These are phyloP conservation scores for Suhomyces sp. DNA, from an alignment of 805 yeast species.

Conservation along the genomic window DNA sequence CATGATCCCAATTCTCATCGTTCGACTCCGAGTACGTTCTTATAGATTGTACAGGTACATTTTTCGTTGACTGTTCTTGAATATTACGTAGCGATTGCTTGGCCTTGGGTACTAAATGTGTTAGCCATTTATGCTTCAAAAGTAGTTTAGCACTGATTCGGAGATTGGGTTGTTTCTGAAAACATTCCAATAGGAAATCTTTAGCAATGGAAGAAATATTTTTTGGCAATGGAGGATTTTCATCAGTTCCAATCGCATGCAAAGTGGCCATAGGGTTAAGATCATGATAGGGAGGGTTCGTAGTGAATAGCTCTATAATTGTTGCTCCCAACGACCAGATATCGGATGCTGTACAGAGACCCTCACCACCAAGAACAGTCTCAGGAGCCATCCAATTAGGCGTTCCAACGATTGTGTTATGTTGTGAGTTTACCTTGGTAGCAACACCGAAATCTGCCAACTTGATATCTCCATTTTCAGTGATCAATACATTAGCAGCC, in stretches of 20 bases:
- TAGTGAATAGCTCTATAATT: conserved; percentile 79
- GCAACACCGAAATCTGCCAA: conserved; percentile 97
- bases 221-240: conserved; percentile 66
- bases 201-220: conserved; percentile 41
- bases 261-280: conserved; percentile 74
- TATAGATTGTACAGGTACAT: conserved; percentile 18
- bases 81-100: conserved; percentile 1
- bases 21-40: conserved; percentile 25
- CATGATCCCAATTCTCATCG: conserved; percentile 38
- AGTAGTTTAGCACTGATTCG: conserved; percentile 58
- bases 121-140: conserved; percentile 62
- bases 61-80: conserved; percentile 3
- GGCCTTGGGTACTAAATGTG: conserved; percentile 2
- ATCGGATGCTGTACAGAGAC: conserved; percentile 86
- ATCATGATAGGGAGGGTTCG: conserved; percentile 83
- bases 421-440: conserved; percentile 48
- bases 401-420: conserved; percentile 66
- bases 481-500: conserved; percentile 83
- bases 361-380: conserved; percentile 73
- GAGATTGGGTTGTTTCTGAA: conserved; percentile 63
- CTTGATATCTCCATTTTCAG: conserved; percentile 66
- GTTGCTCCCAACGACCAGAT: conserved; percentile 97
- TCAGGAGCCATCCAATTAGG: conserved; percentile 99
- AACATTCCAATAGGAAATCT: conserved; percentile 66
- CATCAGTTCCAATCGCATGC: conserved; percentile 80